These are phyloP conservation scores for Arachnopeziza araneosa DNA, from an alignment of 2,329 filamentous ascomycete genomes.

Conservation along the genomic window DNA sequence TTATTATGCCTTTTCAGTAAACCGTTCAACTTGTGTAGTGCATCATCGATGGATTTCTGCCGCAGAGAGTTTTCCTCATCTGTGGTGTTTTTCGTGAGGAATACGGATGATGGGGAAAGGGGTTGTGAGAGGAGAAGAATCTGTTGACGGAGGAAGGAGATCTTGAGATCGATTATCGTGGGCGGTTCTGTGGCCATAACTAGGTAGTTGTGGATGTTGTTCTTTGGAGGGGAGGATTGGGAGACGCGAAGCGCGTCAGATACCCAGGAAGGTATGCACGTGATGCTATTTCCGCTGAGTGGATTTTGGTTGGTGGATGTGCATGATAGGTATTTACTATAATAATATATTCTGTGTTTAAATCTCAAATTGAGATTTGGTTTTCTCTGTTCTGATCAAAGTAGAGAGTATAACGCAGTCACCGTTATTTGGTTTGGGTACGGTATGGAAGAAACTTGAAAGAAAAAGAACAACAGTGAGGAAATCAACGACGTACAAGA, in stretches of 20 bases:
- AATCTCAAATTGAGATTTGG: no score
- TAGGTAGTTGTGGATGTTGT: not conserved
- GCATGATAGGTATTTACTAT: no score
- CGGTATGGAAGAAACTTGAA: no score
- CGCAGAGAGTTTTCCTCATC: slow-evolving; percentile 37
- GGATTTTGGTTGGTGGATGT: not conserved
- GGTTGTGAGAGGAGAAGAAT: slow-evolving; percentile 57
- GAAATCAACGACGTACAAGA: no score
- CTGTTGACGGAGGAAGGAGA: slow-evolving; percentile 56
- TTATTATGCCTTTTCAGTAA: slow-evolving; percentile 58
- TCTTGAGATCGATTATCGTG: slow-evolving; percentile 58
- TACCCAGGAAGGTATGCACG: not conserved
- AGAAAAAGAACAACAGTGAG: no score
- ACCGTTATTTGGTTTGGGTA: no score
- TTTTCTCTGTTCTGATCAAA: no score
- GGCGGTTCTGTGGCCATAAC: slow-evolving; percentile 38
- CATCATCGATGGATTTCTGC: slow-evolving; percentile 49
- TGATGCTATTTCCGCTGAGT: not conserved
- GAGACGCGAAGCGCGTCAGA: not conserved
- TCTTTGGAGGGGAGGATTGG: not conserved
- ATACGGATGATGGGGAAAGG: slow-evolving; percentile 47
- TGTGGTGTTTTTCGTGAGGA: slow-evolving; percentile 39
- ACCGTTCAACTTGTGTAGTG: slow-evolving; percentile 53
- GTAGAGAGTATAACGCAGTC: no score
- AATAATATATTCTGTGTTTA: no score